Percentiles rank a stretch among this genome's conserved stretches.
Conservation (phyloP, 106 monocot species). For the Dioscorea dumetorum region DNA sequence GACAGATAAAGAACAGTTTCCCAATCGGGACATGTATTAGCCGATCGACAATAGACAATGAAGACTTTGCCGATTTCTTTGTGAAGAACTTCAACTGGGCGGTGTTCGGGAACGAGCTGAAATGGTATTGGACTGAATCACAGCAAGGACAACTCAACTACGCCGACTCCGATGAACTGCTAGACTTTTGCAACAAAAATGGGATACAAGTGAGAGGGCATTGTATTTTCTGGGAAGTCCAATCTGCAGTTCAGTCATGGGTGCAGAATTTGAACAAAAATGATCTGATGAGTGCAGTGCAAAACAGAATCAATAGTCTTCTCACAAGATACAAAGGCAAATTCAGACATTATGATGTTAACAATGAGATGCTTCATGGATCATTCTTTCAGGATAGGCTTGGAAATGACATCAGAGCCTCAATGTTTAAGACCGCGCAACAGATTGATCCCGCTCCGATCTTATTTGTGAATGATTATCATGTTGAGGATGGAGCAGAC, state of each 20-base stretch:
- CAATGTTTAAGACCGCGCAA: constrained; percentile 62
- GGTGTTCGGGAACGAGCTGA: constrained; percentile 84
- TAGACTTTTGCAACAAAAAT: constrained; percentile 47
- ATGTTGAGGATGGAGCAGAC: constrained; percentile 57
- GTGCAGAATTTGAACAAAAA: constrained; percentile 36
- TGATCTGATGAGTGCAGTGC: constrained; percentile 61
- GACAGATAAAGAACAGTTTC: constrained; percentile 62
- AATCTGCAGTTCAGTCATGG: constrained; percentile 47
- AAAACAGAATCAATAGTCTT: constrained; percentile 50
- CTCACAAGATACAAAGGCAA: constrained; percentile 63
- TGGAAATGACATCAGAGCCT: constrained; percentile 51
- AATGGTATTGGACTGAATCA: constrained; percentile 82
- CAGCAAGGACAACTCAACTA: constrained; percentile 66
- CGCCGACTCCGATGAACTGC: constrained; percentile 52
- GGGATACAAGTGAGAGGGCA: constrained; percentile 42
- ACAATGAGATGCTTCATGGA: constrained; percentile 94
- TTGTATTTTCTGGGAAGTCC: constrained; percentile 72
- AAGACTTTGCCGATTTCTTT: constrained; percentile 75
- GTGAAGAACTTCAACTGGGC: constrained; percentile 78
- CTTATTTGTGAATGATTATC: constrained; percentile 86
- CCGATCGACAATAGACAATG: constrained; percentile 76
- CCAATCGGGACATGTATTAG: constrained; percentile 77
- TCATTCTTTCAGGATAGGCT: constrained; percentile 74
- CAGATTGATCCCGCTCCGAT: constrained; percentile 58
- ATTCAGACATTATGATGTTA: constrained; percentile 79